Percentiles rank a stretch among this genome's conserved stretches.
phyloP scores from a whole-genome alignment of 164 flowering plant species.

The Akebia trifoliata region DNA sequence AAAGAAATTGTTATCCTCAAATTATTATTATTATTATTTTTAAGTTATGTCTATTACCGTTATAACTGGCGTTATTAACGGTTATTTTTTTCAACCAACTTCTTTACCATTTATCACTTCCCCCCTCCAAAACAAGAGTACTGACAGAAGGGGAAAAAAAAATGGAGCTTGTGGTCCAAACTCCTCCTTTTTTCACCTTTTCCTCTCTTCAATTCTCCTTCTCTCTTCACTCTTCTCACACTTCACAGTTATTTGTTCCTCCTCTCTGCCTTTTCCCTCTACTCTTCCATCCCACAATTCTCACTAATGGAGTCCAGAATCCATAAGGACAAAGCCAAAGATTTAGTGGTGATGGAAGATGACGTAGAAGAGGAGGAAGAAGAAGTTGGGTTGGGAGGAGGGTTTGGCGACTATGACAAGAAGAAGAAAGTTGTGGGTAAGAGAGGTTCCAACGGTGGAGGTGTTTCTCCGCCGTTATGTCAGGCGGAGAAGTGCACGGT shows the following conservation, averaged over 20 bases:
- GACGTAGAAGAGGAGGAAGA: slow-evolving; percentile 40
- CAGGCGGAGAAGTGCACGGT: slow-evolving; percentile 64
- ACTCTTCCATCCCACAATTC: neutral
- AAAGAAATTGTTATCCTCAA: too few relatives aligned
- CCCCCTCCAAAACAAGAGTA: neutral
- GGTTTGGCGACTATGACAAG: slow-evolving; percentile 22
- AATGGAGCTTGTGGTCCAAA: slow-evolving; percentile 9
- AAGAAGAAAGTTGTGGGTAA: slow-evolving; percentile 22
- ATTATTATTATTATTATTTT: too few relatives aligned
- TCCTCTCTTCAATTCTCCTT: neutral
- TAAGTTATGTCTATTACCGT: too few relatives aligned
- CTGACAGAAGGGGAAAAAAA: slow-evolving; percentile 2
- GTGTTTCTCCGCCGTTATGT: slow-evolving; percentile 28
- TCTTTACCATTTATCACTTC: neutral
- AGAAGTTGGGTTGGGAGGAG: slow-evolving; percentile 9
- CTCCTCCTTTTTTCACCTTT: neutral
- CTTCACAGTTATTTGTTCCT: neutral
- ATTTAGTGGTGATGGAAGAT: slow-evolving; percentile 15
- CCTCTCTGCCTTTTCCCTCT: neutral
- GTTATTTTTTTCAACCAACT: neutral
- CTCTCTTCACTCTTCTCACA: neutral
- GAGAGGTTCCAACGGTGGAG: slow-evolving; percentile 10
- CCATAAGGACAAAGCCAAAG: slow-evolving; percentile 21
- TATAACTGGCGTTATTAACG: neutral
- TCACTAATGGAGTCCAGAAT: neutral